Evolutionary conservation across 306 rosid species (phyloP).

Genomic region (Heteromeles arbutifolia): DNA sequence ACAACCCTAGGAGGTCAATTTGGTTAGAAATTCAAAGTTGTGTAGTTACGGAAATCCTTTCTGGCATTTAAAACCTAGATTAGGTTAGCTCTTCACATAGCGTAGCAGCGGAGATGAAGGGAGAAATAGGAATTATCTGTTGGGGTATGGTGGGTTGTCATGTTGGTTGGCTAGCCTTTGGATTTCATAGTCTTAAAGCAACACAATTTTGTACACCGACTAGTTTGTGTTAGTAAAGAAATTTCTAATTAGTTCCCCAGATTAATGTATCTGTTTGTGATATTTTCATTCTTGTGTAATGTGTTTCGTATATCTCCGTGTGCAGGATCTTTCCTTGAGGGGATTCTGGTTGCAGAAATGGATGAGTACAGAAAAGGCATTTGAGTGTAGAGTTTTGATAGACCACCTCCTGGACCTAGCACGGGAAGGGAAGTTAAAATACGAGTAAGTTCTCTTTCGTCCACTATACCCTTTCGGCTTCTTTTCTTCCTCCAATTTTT

Average conservation of each 20-base stretch:
- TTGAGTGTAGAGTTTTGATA: conserved; percentile 63
- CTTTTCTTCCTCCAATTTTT: neutral
- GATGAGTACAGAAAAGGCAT: conserved; percentile 58
- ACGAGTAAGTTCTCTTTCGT: conserved; percentile 44
- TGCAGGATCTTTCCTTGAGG: conserved; percentile 81
- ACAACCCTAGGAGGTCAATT: neutral
- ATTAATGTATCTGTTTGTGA: neutral
- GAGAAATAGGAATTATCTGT: neutral
- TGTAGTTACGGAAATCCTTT: neutral
- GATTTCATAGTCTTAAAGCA: neutral
- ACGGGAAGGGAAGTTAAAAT: conserved; percentile 65
- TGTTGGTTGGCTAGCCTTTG: no score
- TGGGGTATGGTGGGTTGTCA: no score
- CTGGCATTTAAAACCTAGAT: neutral
- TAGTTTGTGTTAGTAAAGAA: neutral
- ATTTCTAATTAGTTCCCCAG: neutral
- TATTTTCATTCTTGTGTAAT: neutral
- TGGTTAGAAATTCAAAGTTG: neutral
- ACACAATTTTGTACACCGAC: neutral
- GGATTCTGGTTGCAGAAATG: conserved; percentile 94
- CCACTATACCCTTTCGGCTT: neutral
- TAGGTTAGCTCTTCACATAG: neutral
- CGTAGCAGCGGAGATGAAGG: neutral
- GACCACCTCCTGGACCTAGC: conserved; percentile 71
- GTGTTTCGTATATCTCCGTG: neutral